Evolutionary conservation across 768 basidiomycete species (phyloP).

Genomic region (Cystobasidium tubakii): DNA sequence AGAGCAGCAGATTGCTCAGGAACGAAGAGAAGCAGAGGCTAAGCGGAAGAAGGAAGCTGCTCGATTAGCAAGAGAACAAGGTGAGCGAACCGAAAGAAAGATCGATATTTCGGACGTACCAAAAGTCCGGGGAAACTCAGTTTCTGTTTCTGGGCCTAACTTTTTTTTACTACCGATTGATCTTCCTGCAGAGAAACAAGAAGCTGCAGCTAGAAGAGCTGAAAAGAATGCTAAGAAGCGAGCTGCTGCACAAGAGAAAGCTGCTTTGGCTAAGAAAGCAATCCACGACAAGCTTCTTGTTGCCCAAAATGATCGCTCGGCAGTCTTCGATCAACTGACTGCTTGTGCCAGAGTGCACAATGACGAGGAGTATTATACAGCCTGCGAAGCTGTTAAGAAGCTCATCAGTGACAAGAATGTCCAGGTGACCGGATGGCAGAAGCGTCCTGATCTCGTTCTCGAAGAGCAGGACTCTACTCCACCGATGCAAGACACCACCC

Average conservation of each 20-base stretch:
- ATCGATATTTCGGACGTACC: background rate
- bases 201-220: constrained; percentile 28
- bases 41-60: constrained; percentile 54
- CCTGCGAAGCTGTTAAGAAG: constrained; percentile 58
- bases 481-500: constrained; percentile 53
- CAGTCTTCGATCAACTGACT: constrained; percentile 64
- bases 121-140: too few relatives aligned
- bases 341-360: constrained; percentile 46
- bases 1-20: constrained; percentile 51
- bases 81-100: constrained; percentile 2
- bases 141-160: background rate
- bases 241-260: constrained; percentile 14
- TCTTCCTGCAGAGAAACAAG: constrained; percentile 17
- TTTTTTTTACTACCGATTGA: background rate
- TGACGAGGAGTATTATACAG: constrained; percentile 34
- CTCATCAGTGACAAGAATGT: constrained; percentile 65
- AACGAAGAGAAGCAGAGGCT: constrained; percentile 59
- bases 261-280: background rate
- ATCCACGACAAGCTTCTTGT: constrained; percentile 41
- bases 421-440: constrained; percentile 67
- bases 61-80: constrained; percentile 10
- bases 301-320: constrained; percentile 59
- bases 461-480: background rate
- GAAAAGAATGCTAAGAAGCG: constrained; percentile 29
- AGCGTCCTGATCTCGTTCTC: constrained; percentile 57